Evolutionary conservation across 257 asterid species (phyloP), one percentile per base, ranked within the genome.

Genomic region (Linaria vulgaris): DNA sequence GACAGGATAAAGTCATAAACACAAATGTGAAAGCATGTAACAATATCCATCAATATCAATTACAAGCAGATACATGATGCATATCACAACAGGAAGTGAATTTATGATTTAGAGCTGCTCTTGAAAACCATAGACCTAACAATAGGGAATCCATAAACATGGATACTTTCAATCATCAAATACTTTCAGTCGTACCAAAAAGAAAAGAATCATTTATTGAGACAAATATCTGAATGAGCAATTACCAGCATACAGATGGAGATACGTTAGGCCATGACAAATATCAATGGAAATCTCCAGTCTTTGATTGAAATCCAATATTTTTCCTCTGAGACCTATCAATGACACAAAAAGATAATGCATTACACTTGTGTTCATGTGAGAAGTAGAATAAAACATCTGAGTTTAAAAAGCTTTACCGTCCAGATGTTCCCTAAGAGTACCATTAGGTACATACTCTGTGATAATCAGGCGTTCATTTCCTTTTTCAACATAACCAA

Each of bases 361-460:
- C 21, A 27, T 61, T 59, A 59, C 22, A 46, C 46, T 13, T 15
- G 15, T 56, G 53, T 19, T 57, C 20, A 56, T 3, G 56, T 34
- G 21, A 30, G 48, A 56, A 23, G 58, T 22, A 24, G 61, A 14
- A 15, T 50, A n/a, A n/a, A n/a, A n/a, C 54, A 24, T 55, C 9
- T 34, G 62, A 76, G 61, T 63, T 15, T 61, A 60, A 73, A 54
- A 73, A 54, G 73, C 43, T 52, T 74, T 85, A 94, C 99, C 99
- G 66, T 94, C 99, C 43, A 94, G 80, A 79, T 90, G 95, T 69
- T 94, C 99, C 80, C 99, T 80, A 56, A 94, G 96, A 63, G 92
- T 90, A 72, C 99, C 97, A 51, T 94, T 94, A 27, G 97, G 85
- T 54, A 94, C 96, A 72, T 75, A 90, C 80, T 94, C 97, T 12